Evolutionary conservation across 108 stramenopile species (phyloP).

Genomic region (Stephanodiscus minutulus): DNA sequence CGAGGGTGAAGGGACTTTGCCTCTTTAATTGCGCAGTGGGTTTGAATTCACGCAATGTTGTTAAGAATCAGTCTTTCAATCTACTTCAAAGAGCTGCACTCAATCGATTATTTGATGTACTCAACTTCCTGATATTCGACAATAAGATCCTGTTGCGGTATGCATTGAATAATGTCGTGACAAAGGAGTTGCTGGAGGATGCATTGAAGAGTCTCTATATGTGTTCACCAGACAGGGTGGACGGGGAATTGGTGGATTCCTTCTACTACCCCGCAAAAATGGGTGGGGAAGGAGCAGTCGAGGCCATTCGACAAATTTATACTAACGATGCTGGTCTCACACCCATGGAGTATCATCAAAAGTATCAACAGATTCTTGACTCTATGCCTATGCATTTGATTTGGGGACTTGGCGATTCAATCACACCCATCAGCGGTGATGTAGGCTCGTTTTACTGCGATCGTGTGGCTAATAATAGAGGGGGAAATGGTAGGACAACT

Average conservation of each 20-base stretch:
- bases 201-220: conserved; percentile 48
- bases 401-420: conserved; percentile 61
- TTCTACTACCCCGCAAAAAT: conserved; percentile 61
- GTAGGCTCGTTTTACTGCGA: conserved; percentile 64
- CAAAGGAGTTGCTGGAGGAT: conserved; percentile 52
- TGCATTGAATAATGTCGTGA: conserved; percentile 57
- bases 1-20: conserved; percentile 52
- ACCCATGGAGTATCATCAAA: conserved; percentile 62
- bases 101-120: conserved; percentile 47
- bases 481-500: conserved; percentile 35
- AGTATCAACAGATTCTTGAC: conserved; percentile 35
- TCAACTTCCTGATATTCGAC: conserved; percentile 56
- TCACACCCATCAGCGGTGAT: conserved; percentile 54
- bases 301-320: conserved; percentile 66
- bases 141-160: conserved; percentile 51
- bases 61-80: conserved; percentile 45
- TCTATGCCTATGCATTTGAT: conserved; percentile 61
- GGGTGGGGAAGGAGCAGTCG: conserved; percentile 43
- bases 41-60: conserved; percentile 60
- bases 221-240: conserved; percentile 43
- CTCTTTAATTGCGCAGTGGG: conserved; percentile 72
- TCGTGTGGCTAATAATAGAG: conserved; percentile 46
- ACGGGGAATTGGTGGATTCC: conserved; percentile 66
- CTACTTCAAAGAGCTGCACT: conserved; percentile 34
- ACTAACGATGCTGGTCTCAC: conserved; percentile 66